Evolutionary conservation across 768 basidiomycete genomes (phyloP), one percentile per base, ranked within the genome.

Genomic region (Collybiopsis luxurians): DNA sequence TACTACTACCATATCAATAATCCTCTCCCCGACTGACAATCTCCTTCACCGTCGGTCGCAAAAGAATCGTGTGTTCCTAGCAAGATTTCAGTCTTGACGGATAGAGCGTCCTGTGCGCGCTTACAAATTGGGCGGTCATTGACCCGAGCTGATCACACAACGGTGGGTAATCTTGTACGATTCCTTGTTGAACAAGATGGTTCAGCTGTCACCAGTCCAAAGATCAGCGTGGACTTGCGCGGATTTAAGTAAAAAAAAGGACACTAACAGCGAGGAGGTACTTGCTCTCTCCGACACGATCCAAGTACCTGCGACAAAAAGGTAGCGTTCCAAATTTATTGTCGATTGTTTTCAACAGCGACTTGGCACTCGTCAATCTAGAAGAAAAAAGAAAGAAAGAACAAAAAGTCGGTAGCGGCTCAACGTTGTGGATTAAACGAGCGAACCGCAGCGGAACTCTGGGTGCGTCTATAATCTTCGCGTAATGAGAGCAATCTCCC

Each of bases 401-500:
- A 21, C 15, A 19, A 49, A 39, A 42, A 54, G 26, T 27, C 17
- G n/a, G n/a, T 31, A 54, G 27, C 7, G 30, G 31, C 13, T 34
- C 31, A 34, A 13, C 5, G 13, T 5, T 5, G 31, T 13, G 5
- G 13, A 34, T 5, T 34, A 34, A 31, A 31, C 23, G 43, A 50
- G 66, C 83, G 55, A 62, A 93, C 92, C 89, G 82, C 24, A 96
- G 75, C 5, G 87, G 84, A 7, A 86, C 86, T 64, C 83, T 80
- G 7, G 88, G 87, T 0, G 85, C 87, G 69, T 92, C 82, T 55
- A 77, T 68, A 24, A 82, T 79, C 67, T 80, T 82, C 11, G 94
- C 94, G 68, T 96, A 99, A 69, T 98, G 97, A 24, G 95, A 98
- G 64, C 87, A 90, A 28, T 95, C 95, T 19, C 95, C 95, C 90